Evolutionary conservation across 2,329 filamentous ascomycete species (phyloP).

Genomic region (Acarospora socialis): DNA sequence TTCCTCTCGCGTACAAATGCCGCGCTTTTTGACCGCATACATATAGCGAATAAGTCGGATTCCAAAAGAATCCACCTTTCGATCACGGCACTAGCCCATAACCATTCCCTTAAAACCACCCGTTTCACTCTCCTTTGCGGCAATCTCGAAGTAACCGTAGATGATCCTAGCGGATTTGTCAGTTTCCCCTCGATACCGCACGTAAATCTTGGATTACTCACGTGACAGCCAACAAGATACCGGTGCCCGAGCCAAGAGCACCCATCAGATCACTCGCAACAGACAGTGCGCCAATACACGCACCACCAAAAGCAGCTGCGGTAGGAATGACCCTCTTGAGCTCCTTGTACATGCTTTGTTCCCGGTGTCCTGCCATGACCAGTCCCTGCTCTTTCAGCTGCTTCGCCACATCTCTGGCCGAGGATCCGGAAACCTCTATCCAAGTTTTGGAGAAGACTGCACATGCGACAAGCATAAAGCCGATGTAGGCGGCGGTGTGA

Average conservation of each 20-base stretch:
- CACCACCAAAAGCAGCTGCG: constrained; percentile 93
- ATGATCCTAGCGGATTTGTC: constrained; percentile 59
- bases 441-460: constrained; percentile 99
- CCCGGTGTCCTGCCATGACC: constrained; percentile 98
- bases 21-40: too few relatives aligned
- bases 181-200: constrained; percentile 13
- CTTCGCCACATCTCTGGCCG: constrained; percentile 95
- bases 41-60: too few relatives aligned
- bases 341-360: constrained; percentile 99
- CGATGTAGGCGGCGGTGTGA: constrained; percentile 88
- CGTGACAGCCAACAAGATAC: constrained; percentile 97
- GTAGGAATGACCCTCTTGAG: constrained; percentile 98
- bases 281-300: constrained; percentile 94
- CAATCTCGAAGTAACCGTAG: constrained; percentile 98
- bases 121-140: constrained; percentile 95
- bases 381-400: constrained; percentile 99
- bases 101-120: constrained; percentile 58
- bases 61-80: too few relatives aligned
- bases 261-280: constrained; percentile 92
- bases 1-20: too few relatives aligned
- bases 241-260: constrained; percentile 88
- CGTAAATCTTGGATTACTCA: constrained; percentile 40
- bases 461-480: constrained; percentile 96
- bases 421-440: constrained; percentile 98
- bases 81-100: constrained; percentile 34